Evolutionary conservation across 2,329 filamentous ascomycete species (phyloP).

Genomic region (Colletotrichum lentis): DNA sequence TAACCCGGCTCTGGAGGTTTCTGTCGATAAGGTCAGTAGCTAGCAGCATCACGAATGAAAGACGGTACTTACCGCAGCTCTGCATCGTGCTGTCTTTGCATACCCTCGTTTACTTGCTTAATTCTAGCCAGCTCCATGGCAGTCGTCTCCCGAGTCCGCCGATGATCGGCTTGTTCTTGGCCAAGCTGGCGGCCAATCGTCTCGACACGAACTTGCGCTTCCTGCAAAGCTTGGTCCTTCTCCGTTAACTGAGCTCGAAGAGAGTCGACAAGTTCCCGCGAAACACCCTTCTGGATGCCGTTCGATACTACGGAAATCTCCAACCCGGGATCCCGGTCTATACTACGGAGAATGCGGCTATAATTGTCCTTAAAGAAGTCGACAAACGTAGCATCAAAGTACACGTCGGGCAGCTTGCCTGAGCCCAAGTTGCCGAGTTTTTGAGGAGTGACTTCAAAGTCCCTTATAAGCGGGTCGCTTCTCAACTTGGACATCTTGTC

Average conservation of each 20-base stretch:
- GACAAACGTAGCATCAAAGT: constrained; percentile 85
- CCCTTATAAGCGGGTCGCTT: constrained; percentile 79
- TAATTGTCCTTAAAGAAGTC: constrained; percentile 98
- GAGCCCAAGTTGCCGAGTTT: constrained; percentile 60
- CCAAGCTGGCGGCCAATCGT: constrained; percentile 65
- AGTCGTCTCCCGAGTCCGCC: constrained; percentile 67
- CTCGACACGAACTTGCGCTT: constrained; percentile 55
- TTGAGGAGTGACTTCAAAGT: constrained; percentile 87
- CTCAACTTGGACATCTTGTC: constrained; percentile 81
- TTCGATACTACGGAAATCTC: constrained; percentile 84
- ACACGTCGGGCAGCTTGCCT: constrained; percentile 76
- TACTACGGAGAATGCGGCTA: constrained; percentile 80
- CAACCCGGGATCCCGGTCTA: constrained; percentile 88
- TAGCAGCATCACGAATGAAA: neutral
- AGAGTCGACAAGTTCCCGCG: constrained; percentile 90
- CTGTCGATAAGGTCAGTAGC: constrained; percentile 1
- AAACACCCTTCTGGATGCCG: constrained; percentile 86
- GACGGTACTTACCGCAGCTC: constrained; percentile 62
- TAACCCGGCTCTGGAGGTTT: constrained; percentile 33
- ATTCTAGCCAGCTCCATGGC: constrained; percentile 64
- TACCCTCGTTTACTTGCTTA: constrained; percentile 72
- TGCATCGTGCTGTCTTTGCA: constrained; percentile 74
- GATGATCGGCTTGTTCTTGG: constrained; percentile 78
- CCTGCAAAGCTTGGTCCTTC: constrained; percentile 64
- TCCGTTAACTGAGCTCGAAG: constrained; percentile 80